A percentile compares a stretch with the other conserved stretches of the same genome.
Conservation (phyloP, 306 rosid genomes). For the Fagus sylvatica region DNA sequence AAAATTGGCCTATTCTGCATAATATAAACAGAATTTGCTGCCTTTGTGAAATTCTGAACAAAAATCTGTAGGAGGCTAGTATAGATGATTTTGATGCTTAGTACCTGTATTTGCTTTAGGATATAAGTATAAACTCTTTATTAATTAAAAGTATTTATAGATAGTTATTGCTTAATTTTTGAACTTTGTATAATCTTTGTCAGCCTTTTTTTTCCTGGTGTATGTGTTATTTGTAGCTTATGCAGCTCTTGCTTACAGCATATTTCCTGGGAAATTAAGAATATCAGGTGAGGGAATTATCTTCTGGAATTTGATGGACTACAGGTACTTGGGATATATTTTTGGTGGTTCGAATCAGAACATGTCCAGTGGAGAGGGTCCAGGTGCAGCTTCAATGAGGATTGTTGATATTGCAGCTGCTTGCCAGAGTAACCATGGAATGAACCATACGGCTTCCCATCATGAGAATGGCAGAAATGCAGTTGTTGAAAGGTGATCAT, state of each 20-base stretch:
- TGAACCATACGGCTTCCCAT: background rate
- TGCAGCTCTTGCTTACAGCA: background rate
- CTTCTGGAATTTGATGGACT: constrained; percentile 15
- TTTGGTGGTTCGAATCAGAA: background rate
- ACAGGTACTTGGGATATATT: background rate
- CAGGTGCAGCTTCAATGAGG: background rate
- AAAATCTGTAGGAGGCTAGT: no score
- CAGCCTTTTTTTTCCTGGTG: background rate
- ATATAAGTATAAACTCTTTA: no score
- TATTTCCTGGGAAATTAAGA: background rate
- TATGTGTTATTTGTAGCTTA: background rate
- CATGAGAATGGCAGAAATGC: background rate
- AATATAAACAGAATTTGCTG: no score
- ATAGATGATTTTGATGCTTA: no score
- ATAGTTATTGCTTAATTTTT: no score
- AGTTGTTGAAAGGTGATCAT: constrained; percentile 8
- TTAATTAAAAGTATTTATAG: no score
- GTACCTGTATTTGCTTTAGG: no score
- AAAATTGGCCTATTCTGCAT: no score
- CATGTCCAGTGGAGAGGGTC: constrained; percentile 10
- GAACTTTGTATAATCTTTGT: no score
- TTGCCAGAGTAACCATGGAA: constrained; percentile 15
- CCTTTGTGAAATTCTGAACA: no score
- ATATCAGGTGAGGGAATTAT: background rate
- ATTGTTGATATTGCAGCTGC: constrained; percentile 8